These are phyloP conservation scores for Hylodesmum podocarpum DNA, from an alignment of 306 rosid genomes.

Conservation along the genomic window DNA sequence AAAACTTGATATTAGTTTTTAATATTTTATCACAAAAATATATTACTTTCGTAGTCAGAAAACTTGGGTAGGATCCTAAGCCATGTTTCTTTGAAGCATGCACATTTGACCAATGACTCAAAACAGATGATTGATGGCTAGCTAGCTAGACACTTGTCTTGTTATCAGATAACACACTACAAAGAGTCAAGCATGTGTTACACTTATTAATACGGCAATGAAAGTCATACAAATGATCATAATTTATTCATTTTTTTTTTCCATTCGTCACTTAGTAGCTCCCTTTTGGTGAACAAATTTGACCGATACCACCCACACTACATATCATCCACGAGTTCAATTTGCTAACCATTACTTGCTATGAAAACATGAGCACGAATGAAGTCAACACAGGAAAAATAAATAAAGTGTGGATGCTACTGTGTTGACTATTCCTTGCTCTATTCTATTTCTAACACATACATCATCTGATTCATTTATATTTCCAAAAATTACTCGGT, in stretches of 20 bases:
- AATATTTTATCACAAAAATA: neutral
- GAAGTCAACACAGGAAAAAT: neutral
- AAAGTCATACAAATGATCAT: slow-evolving; percentile 8
- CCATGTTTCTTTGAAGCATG: neutral
- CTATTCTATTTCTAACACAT: neutral
- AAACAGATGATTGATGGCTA: neutral
- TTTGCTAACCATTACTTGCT: neutral
- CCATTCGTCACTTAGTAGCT: neutral
- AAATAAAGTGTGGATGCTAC: neutral
- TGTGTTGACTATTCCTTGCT: neutral
- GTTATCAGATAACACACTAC: neutral
- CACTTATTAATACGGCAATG: neutral
- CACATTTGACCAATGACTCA: neutral
- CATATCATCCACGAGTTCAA: neutral
- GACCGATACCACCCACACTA: slow-evolving; percentile 19
- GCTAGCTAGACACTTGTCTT: slow-evolving; percentile 6
- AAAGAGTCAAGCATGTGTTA: slow-evolving; percentile 2
- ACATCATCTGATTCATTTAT: neutral
- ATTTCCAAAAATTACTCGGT: neutral
- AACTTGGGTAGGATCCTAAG: neutral
- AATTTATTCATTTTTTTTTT: neutral
- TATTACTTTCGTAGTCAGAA: neutral
- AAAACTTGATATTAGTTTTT: neutral
- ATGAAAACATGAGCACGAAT: neutral
- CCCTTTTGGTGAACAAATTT: slow-evolving; percentile 1